Evolutionary conservation across 2,329 filamentous ascomycete genomes (phyloP).

Genomic region (Hymenoscyphus infarciens): DNA sequence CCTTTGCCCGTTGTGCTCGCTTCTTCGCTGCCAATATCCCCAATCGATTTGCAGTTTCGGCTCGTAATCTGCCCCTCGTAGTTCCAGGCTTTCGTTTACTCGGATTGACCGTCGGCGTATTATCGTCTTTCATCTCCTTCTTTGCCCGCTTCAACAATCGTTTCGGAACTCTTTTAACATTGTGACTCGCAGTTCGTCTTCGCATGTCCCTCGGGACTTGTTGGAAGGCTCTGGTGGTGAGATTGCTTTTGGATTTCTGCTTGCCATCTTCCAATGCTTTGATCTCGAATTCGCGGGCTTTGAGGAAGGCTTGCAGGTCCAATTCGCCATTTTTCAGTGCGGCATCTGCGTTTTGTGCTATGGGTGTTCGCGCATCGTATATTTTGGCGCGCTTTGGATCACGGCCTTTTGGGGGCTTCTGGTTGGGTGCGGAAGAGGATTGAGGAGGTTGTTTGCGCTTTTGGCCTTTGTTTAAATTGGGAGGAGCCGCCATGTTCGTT

Average conservation of each 20-base stretch:
- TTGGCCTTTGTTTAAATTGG: constrained; percentile 6
- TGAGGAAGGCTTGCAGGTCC: constrained; percentile 79
- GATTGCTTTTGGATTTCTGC: constrained; percentile 61
- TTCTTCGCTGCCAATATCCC: constrained; percentile 59
- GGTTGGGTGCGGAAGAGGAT: constrained; percentile 20
- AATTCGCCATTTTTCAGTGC: constrained; percentile 67
- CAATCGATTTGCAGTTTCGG: constrained; percentile 72
- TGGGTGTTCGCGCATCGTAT: constrained; percentile 43
- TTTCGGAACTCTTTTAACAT: constrained; percentile 84
- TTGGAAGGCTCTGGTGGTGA: constrained; percentile 77
- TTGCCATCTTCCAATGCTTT: constrained; percentile 79
- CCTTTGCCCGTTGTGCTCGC: constrained; percentile 41
- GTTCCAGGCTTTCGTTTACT: constrained; percentile 59
- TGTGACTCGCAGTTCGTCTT: constrained; percentile 88
- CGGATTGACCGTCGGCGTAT: constrained; percentile 75
- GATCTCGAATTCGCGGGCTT: constrained; percentile 86
- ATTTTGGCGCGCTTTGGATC: constrained; percentile 39
- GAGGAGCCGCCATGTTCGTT: constrained; percentile 8
- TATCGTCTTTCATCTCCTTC: constrained; percentile 80
- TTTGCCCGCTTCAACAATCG: constrained; percentile 67
- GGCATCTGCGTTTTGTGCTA: constrained; percentile 42
- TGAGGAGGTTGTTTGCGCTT: constrained; percentile 32
- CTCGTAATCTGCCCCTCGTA: constrained; percentile 58
- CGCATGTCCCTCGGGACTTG: constrained; percentile 81
- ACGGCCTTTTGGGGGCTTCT: constrained; percentile 21